Evolutionary conservation across 306 rosid species (phyloP), one percentile per base, ranked within the genome.

Genomic region (Rosa persica): DNA sequence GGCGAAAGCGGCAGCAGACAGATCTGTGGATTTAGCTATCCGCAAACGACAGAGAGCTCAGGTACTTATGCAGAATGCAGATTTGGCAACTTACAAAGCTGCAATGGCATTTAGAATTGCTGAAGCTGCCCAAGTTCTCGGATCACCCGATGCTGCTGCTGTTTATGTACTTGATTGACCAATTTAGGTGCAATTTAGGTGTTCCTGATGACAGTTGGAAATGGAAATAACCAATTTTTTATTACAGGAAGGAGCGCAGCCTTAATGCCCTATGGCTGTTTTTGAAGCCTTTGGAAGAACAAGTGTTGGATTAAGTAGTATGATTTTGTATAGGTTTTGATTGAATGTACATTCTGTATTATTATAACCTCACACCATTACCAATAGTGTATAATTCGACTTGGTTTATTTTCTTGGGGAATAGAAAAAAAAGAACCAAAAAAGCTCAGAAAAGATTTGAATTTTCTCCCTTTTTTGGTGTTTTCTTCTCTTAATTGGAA

Each of bases 261-360:
- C 34, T 39, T 39, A 16, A 48, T 46, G 80, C 74, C 75, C 83
- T 61, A 13, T 44, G 80, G 88, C 78, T 83, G 66, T 78, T 77
- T 43, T 81, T 81, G 81, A 74, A 57, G 70, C 52, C 83, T 51
- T 81, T 57, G 72, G 67, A 67, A 47, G 81, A 75, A 75, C 44
- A 2, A 44, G 66, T 75, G 77, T 72, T 76, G 79, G 60, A 79
- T 75, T 12, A 30, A 68, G 78, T 82, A 73, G 22, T 82, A 87
- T 85, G 87, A 80, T 78, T 87, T 77, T 93, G 78, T 93, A 97
- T 93, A 91, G 91, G 82, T 80, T 86, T 85, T 81, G 65, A 79
- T 86, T 87, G 81, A 78, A 85, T 90, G 86, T 89, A 88, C 88
- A 89, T 87, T 69, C 67, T 87, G 90, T 87, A 87, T 82, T 84